Conservation (phyloP, 208 protist species). For the Leptomonas seymouri region DNA sequence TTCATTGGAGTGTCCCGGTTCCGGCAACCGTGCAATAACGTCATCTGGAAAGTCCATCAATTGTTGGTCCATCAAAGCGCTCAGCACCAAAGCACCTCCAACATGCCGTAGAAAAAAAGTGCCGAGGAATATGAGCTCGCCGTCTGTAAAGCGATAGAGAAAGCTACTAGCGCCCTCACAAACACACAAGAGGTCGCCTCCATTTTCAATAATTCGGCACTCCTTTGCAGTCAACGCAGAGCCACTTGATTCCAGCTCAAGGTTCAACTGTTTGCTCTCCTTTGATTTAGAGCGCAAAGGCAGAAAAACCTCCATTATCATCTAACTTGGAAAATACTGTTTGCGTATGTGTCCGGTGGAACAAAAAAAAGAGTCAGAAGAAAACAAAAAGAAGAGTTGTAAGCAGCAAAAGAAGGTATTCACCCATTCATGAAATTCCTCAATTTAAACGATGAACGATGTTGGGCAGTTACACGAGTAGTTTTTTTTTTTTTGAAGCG, state of each 20-base stretch:
- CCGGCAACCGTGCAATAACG: background rate
- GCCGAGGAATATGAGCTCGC: constrained; percentile 20
- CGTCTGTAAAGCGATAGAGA: constrained; percentile 23
- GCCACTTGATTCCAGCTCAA: constrained; percentile 20
- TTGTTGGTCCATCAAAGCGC: constrained; percentile 25
- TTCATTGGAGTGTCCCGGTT: background rate
- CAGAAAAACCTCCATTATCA: constrained; percentile 29
- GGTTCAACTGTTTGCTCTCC: background rate
- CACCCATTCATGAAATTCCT: no score
- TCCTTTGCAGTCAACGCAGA: constrained; percentile 5
- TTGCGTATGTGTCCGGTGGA: background rate
- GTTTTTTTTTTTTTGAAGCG: constrained; percentile 1
- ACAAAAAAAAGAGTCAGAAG: background rate
- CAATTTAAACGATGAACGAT: no score
- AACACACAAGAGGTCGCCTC: constrained; percentile 28
- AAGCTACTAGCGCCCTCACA: constrained; percentile 22
- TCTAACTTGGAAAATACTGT: background rate
- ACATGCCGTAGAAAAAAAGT: constrained; percentile 33
- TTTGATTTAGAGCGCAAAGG: constrained; percentile 14
- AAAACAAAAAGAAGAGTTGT: no score
- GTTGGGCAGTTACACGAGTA: no score
- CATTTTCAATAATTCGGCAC: constrained; percentile 27
- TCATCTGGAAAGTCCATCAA: constrained; percentile 27
- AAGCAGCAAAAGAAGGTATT: no score
- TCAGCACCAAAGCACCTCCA: constrained; percentile 33